Evolutionary conservation across 306 rosid genomes (phyloP).

Genomic region (Casuarina glauca): DNA sequence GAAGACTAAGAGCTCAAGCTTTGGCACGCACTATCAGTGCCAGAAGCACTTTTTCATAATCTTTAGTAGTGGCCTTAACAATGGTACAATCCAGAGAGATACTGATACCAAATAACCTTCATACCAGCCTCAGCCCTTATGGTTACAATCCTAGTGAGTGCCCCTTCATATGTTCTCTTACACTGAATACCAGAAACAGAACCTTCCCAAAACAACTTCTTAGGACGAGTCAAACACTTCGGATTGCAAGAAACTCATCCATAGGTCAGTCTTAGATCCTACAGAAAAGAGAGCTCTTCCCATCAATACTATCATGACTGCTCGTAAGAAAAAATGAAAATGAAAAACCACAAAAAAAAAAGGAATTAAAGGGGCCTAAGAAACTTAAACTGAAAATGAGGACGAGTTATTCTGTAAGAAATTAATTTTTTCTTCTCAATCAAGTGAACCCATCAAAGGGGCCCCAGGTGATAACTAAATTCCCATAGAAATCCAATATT

Average conservation of each 20-base stretch:
- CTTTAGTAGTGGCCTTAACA: conserved; percentile 25
- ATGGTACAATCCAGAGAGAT: conserved; percentile 47
- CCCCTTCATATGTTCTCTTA: conserved; percentile 32
- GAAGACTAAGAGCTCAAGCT: no score
- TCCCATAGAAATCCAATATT: no score
- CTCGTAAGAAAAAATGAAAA: no score
- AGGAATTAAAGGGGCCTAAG: no score
- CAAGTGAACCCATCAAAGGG: no score
- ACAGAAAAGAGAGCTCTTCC: conserved; percentile 23
- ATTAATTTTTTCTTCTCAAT: no score
- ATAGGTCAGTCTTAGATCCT: conserved; percentile 73
- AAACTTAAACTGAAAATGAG: no score
- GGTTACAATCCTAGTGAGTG: conserved; percentile 49
- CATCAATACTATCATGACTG: no score
- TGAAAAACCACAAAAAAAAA: background rate
- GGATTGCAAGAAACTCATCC: conserved; percentile 63
- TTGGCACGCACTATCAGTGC: background rate
- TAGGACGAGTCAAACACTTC: conserved; percentile 51
- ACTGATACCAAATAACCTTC: conserved; percentile 39
- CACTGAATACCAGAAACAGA: background rate
- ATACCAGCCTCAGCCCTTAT: conserved; percentile 44
- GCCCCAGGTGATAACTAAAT: no score
- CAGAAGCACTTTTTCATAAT: background rate
- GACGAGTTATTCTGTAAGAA: no score
- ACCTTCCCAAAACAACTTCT: background rate